phyloP scores from a whole-genome alignment of 768 basidiomycete species.

The Podaxis sp. region DNA sequence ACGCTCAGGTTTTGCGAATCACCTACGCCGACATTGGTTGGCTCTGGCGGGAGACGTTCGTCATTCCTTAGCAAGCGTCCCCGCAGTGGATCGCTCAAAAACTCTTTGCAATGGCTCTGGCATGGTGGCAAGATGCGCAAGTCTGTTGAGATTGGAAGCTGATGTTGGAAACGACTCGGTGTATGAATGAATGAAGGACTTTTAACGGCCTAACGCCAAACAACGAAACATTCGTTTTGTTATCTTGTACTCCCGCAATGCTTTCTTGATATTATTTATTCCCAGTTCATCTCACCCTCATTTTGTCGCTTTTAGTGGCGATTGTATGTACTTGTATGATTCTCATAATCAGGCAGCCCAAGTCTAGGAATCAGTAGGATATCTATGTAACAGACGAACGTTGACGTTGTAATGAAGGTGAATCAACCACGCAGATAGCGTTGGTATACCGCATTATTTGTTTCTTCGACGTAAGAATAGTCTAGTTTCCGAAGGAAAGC shows the following conservation, averaged over 20 bases:
- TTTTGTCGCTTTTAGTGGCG: not conserved
- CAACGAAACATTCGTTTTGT: not conserved
- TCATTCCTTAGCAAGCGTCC: conserved; percentile 20
- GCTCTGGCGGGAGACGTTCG: not conserved
- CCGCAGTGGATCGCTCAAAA: conserved; percentile 26
- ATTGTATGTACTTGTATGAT: not conserved
- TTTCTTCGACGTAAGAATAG: conserved; percentile 92
- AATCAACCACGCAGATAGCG: conserved; percentile 54
- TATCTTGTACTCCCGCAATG: not conserved
- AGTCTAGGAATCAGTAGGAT: not conserved
- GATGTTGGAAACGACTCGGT: not conserved
- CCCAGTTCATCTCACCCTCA: not conserved
- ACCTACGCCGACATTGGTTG: conserved; percentile 13
- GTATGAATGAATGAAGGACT: not conserved
- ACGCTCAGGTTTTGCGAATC: not conserved
- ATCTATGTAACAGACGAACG: not conserved
- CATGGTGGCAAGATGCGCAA: conserved; percentile 23
- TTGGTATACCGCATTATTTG: conserved; percentile 81
- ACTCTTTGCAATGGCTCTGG: conserved; percentile 30
- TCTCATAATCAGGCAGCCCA: not conserved
- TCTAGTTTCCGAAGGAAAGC: conserved; percentile 76
- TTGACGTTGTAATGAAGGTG: not conserved
- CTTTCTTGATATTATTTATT: not conserved
- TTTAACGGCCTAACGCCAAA: not conserved
- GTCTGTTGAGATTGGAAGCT: conserved; percentile 10